phyloP scores from a whole-genome alignment of 2,329 filamentous ascomycete species.

The Xylaria sp. region DNA sequence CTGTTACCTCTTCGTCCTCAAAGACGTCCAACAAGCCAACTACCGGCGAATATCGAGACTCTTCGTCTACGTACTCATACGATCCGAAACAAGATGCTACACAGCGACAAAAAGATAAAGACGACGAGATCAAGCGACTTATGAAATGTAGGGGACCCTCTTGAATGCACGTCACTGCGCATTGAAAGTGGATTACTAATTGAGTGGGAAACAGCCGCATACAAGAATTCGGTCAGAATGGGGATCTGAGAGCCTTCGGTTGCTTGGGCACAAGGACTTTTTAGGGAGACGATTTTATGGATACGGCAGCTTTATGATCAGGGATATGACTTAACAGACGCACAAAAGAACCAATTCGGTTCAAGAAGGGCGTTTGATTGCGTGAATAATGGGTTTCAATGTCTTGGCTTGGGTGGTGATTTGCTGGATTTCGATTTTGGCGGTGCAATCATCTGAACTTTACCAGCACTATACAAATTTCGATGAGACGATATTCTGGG shows the following conservation, averaged over 20 bases:
- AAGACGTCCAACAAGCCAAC: conserved; percentile 19
- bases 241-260: conserved; percentile 4
- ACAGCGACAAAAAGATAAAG: conserved; percentile 21
- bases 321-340: neutral
- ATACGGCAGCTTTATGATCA: neutral
- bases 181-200: conserved; percentile 6
- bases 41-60: conserved; percentile 28
- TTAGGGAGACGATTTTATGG: neutral
- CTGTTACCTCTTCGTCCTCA: conserved; percentile 20
- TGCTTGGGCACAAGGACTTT: neutral
- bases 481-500: neutral
- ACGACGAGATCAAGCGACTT: conserved; percentile 25
- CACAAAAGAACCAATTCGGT: neutral
- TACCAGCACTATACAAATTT: neutral
- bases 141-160: conserved; percentile 27
- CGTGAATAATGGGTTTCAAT: neutral
- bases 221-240: conserved; percentile 37
- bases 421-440: neutral
- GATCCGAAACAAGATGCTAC: conserved; percentile 29
- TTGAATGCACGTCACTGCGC: neutral
- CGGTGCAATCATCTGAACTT: neutral
- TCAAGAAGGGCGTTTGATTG: conserved; percentile 6
- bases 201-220: conserved; percentile 26
- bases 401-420: neutral
- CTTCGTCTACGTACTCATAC: conserved; percentile 39